Evolutionary conservation across 2,329 filamentous ascomycete genomes (phyloP), one percentile per base, ranked within the genome.

Genomic region (Stachybotrys chlorohalonatus): DNA sequence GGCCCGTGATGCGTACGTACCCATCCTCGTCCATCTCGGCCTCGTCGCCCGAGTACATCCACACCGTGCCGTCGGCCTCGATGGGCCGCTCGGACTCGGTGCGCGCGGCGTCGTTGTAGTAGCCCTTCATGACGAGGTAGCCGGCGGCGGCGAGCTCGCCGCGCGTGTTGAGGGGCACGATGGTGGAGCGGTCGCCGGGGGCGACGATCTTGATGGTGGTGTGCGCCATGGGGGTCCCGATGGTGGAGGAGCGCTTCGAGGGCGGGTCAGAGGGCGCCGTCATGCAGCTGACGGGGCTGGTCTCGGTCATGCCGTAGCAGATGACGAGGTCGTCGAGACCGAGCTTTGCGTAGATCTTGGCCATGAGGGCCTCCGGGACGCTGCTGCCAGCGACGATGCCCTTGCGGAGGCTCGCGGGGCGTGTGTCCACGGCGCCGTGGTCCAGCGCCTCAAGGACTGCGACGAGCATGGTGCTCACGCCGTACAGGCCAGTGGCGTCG

Each of bases 221-320:
- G 67, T 97, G 92, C 8, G 92, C 90, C 72, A 97, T 83, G 1
- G 87, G 76, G n/a, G 80, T 76, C 3, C 94, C 94, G 1, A 97
- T 90, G 4, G 82, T 87, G 46, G 82, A 78, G 52, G 90, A 87
- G 47, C 91, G 79, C 70, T 87, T 88, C 45, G 80, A 79, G 3
- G 90, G 74, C 0, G 89, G 84, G 65, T 96, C 91, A 16, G 81
- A 72, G 0, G 89, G 92, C 0, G 83, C 77, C 0, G 92, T 96
- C 91, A 96, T 96, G 59, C 82, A 83, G 75, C 82, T 77, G 64
- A 90, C 87, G 47, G 87, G 87, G 51, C 78, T 81, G 1, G 92
- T 96, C 72, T 96, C 92, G 1, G 92, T 96, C 91, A 95, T 95
- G 57, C 92, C 92, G 69, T 96, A 97, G 75, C 92, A 96, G 59